Conservation (phyloP, 768 basidiomycete species). For the Tricholoma saponaceum region DNA sequence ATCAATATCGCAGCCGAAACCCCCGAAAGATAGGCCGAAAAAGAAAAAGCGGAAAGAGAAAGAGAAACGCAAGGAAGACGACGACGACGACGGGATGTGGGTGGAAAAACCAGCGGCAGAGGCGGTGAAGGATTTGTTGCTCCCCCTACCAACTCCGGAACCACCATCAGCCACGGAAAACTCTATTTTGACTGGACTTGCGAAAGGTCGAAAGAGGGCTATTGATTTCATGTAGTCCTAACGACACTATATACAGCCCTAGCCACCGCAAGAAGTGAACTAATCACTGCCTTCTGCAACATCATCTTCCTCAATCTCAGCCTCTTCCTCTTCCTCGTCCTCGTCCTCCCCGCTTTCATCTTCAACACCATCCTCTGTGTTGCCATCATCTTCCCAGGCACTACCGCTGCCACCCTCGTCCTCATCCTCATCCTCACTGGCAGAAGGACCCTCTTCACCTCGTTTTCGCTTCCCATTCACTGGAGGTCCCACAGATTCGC, state of each 20-base stretch:
- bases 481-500: conserved; percentile 11
- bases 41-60: conserved; percentile 40
- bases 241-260: background rate
- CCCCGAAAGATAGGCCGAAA: conserved; percentile 36
- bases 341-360: conserved; percentile 25
- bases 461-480: conserved; percentile 22
- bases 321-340: conserved; percentile 1
- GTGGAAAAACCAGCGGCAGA: conserved; percentile 60
- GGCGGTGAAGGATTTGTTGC: conserved; percentile 34
- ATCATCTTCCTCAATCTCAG: conserved; percentile 20
- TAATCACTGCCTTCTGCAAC: conserved; percentile 23
- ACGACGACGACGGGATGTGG: conserved; percentile 61
- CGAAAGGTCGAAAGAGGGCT: conserved; percentile 61
- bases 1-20: conserved; percentile 20
- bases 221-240: conserved; percentile 66
- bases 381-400: conserved; percentile 14
- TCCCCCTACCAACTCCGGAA: conserved; percentile 8
- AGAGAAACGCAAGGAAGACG: conserved; percentile 17
- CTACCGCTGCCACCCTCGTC: conserved; percentile 15
- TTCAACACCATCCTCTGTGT: conserved; percentile 23
- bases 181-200: conserved; percentile 13
- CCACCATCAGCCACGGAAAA: conserved; percentile 14
- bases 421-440: conserved; percentile 16
- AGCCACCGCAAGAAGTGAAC: background rate
- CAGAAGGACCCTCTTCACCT: conserved; percentile 16